Conservation (phyloP, 768 basidiomycete species). For the Pleurotus sapidus region DNA sequence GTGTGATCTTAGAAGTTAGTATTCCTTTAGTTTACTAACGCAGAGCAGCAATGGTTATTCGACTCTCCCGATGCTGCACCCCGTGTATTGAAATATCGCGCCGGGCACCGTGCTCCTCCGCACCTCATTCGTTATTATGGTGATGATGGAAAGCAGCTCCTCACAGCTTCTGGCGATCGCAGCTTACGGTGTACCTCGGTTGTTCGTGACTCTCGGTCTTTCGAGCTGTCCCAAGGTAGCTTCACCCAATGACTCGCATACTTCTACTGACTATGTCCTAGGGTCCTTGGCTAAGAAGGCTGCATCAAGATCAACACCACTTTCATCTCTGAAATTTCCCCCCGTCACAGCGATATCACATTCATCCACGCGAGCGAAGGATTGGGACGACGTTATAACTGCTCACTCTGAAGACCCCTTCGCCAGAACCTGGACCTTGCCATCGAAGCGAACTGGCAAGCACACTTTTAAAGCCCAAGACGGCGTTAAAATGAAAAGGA, state of each 20-base stretch:
- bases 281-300: constrained; percentile 86
- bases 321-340: constrained; percentile 82
- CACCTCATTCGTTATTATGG: constrained; percentile 94
- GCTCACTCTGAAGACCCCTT: constrained; percentile 80
- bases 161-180: constrained; percentile 88
- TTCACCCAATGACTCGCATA: background rate
- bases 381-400: constrained; percentile 98
- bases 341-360: constrained; percentile 75
- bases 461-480: constrained; percentile 64
- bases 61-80: constrained; percentile 88
- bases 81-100: constrained; percentile 85
- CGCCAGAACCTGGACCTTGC: constrained; percentile 86
- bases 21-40: constrained; percentile 7
- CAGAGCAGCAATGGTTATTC: constrained; percentile 90
- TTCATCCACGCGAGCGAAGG: constrained; percentile 79
- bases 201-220: constrained; percentile 91
- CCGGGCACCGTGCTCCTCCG: constrained; percentile 90
- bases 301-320: constrained; percentile 68
- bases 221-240: constrained; percentile 90
- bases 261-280: constrained; percentile 21
- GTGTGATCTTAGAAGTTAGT: constrained; percentile 34
- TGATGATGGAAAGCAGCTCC: constrained; percentile 91
- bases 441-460: constrained; percentile 78
- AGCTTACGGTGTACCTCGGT: constrained; percentile 88
- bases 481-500: constrained; percentile 43